phyloP scores from a whole-genome alignment of 2,329 filamentous ascomycete species.

The Elsinoe necatrix region DNA sequence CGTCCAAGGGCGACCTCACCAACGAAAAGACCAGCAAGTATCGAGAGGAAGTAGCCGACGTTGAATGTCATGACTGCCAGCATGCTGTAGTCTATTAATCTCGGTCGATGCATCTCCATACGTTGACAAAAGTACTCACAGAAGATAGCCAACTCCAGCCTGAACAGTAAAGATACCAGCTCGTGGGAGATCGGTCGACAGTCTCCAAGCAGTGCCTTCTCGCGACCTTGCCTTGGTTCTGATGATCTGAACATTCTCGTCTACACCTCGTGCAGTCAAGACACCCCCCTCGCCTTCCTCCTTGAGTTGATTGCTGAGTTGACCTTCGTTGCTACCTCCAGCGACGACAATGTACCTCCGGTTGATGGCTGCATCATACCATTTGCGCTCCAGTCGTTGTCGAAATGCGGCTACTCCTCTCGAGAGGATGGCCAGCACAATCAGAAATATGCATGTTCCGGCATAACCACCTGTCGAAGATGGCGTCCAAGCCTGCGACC shows the following conservation, averaged over 20 bases:
- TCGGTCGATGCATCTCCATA: background rate
- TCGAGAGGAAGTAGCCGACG: constrained; percentile 72
- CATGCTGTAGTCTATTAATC: constrained; percentile 54
- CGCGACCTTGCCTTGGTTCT: constrained; percentile 43
- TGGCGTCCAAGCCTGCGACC: constrained; percentile 66
- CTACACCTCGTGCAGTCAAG: constrained; percentile 64
- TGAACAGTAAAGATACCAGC: constrained; percentile 63
- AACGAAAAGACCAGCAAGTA: constrained; percentile 73
- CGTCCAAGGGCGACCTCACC: constrained; percentile 75
- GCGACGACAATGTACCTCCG: constrained; percentile 70
- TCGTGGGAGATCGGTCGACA: constrained; percentile 68
- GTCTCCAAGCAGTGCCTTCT: constrained; percentile 62
- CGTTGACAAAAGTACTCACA: constrained; percentile 52
- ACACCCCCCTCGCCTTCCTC: constrained; percentile 56
- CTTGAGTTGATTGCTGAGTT: constrained; percentile 15
- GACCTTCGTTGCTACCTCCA: constrained; percentile 24
- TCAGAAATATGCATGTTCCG: constrained; percentile 84
- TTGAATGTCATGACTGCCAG: constrained; percentile 87
- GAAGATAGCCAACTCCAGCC: constrained; percentile 70
- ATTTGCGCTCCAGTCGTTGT: constrained; percentile 51
- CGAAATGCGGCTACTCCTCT: constrained; percentile 66
- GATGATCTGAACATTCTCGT: constrained; percentile 72
- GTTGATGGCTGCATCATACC: constrained; percentile 62
- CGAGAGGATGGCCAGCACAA: constrained; percentile 62
- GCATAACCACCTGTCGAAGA: constrained; percentile 63